Evolutionary conservation across 345 rosid species (phyloP).

Genomic region (Ailanthus altissimus): DNA sequence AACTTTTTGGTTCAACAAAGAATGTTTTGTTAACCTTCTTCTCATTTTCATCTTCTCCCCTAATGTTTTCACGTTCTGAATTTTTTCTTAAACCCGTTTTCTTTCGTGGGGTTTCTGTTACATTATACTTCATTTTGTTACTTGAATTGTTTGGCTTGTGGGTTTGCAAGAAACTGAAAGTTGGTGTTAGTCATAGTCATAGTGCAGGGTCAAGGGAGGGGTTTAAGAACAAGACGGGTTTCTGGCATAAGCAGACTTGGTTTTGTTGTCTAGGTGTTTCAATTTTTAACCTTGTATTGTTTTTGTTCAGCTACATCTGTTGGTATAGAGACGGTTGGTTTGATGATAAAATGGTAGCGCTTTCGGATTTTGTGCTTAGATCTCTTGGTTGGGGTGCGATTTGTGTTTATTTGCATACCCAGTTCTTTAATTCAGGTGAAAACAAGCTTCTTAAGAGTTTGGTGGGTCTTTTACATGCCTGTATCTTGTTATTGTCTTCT

Average conservation of each 20-base stretch:
- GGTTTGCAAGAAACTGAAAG: constrained; percentile 11
- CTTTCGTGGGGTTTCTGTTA: constrained; percentile 37
- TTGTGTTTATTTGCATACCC: constrained; percentile 35
- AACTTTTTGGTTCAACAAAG: constrained; percentile 15
- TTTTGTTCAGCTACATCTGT: constrained; percentile 40
- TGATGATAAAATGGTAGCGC: constrained; percentile 35
- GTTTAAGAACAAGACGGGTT: constrained; percentile 18
- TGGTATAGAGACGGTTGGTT: constrained; percentile 44
- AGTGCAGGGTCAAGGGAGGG: constrained; percentile 24
- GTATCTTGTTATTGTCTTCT: constrained; percentile 46
- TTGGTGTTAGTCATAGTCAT: neutral
- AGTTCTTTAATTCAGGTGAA: constrained; percentile 24
- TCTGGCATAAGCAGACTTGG: constrained; percentile 34
- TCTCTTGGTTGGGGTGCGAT: constrained; percentile 53
- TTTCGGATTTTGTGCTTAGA: constrained; percentile 38
- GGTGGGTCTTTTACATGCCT: constrained; percentile 50
- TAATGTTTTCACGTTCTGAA: constrained; percentile 21
- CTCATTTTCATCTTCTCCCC: constrained; percentile 10
- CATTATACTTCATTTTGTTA: constrained; percentile 32
- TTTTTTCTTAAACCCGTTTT: constrained; percentile 38
- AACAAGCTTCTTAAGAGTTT: constrained; percentile 43
- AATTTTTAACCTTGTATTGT: constrained; percentile 33
- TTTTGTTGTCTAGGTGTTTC: constrained; percentile 42
- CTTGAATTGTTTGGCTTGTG: constrained; percentile 25
- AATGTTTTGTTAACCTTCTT: neutral